Conservation (phyloP, 78 protist genomes). For the Polysphondylium violaceum region DNA sequence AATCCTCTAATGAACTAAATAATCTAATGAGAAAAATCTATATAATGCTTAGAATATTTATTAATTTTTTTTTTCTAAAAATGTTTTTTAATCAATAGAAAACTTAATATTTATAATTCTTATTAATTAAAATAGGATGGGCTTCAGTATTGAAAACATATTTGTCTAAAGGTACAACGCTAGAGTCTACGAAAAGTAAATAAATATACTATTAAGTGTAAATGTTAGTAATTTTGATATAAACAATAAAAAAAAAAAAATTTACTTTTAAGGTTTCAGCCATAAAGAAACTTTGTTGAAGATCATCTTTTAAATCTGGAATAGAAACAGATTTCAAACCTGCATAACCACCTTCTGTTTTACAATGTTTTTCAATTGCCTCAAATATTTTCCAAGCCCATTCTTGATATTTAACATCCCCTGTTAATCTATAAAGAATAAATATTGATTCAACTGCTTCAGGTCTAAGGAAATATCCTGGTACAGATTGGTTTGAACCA, state of each 20-base stretch:
- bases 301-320: conserved; percentile 58
- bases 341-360: conserved; percentile 66
- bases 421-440: conserved; percentile 81
- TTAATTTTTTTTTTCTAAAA: too few relatives aligned
- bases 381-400: conserved; percentile 91
- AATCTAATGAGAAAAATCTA: too few relatives aligned
- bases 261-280: conserved; percentile 96
- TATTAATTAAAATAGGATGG: conserved; percentile 89
- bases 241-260: too few relatives aligned
- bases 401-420: conserved; percentile 84
- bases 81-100: too few relatives aligned
- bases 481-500: background rate
- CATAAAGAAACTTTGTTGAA: conserved; percentile 86
- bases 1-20: too few relatives aligned
- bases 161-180: conserved; percentile 80
- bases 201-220: conserved; percentile 93
- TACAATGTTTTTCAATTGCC: conserved; percentile 80
- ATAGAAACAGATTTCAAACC: conserved; percentile 63
- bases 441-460: conserved; percentile 91
- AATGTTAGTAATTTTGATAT: too few relatives aligned
- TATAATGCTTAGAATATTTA: too few relatives aligned
- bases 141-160: conserved; percentile 98
- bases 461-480: conserved; percentile 90
- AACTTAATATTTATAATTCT: too few relatives aligned
- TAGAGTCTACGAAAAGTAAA: conserved; percentile 85